Conservation (phyloP, 768 basidiomycete species). For the Boletus edulis region DNA sequence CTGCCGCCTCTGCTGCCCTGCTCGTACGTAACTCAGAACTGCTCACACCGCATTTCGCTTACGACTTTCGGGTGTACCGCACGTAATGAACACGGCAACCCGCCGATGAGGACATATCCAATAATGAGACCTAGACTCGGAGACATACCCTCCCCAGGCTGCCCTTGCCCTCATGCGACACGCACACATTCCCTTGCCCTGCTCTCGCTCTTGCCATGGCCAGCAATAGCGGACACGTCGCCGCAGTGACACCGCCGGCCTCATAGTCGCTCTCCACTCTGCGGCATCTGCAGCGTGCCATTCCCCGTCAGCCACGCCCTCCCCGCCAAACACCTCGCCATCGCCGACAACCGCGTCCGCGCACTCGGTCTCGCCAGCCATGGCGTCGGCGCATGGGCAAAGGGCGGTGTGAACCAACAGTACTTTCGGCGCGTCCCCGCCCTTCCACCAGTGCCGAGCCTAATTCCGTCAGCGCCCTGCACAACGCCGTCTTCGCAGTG, state of each 20-base stretch:
- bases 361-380: slow-evolving; percentile 56
- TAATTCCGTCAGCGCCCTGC: slow-evolving; percentile 28
- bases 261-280: slow-evolving; percentile 66
- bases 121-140: no score
- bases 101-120: no score
- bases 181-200: no score
- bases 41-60: no score
- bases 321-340: slow-evolving; percentile 69
- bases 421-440: slow-evolving; percentile 56
- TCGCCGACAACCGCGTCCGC: slow-evolving; percentile 77
- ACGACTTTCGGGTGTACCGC: no score
- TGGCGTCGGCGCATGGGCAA: slow-evolving; percentile 77
- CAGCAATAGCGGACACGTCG: slow-evolving; percentile 66
- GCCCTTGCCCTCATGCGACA: no score
- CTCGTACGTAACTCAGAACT: no score
- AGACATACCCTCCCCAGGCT: no score
- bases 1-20: no score
- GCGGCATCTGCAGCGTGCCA: slow-evolving; percentile 63
- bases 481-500: slow-evolving; percentile 33
- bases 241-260: slow-evolving; percentile 70
- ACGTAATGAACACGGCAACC: no score
- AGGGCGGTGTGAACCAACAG: slow-evolving; percentile 86
- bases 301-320: slow-evolving; percentile 68
- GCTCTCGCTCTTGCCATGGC: no score
- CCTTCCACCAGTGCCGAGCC: no score